A percentile compares a stretch with the other conserved stretches of the same genome.
Conservation (phyloP, 2,329 filamentous ascomycete species). For the Myriosclerotinia curreyana region DNA sequence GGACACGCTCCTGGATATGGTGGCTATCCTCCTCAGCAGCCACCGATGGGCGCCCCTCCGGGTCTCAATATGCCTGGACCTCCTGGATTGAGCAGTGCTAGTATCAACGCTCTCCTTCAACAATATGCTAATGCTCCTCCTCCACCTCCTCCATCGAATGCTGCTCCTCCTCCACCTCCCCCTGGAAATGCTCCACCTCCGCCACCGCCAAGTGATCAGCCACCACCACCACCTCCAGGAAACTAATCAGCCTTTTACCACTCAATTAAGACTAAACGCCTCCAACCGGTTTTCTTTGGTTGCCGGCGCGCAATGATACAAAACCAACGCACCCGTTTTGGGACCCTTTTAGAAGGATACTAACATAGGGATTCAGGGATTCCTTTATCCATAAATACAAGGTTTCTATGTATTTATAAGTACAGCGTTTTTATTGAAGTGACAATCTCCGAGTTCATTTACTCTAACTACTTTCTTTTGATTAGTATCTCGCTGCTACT, state of each 20-base stretch:
- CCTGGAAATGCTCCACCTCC: constrained; percentile 61
- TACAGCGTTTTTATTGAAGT: neutral
- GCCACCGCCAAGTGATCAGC: constrained; percentile 48
- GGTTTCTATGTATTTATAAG: neutral
- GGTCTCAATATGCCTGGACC: constrained; percentile 38
- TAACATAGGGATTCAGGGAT: constrained; percentile 14
- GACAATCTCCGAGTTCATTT: neutral
- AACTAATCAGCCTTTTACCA: constrained; percentile 9
- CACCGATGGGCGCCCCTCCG: constrained; percentile 46
- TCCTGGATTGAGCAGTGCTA: constrained; percentile 52
- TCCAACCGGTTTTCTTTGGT: neutral
- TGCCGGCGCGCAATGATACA: neutral
- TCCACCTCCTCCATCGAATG: constrained; percentile 52
- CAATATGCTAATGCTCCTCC: constrained; percentile 51
- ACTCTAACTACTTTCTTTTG: neutral
- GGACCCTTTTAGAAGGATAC: neutral
- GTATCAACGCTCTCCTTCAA: constrained; percentile 64
- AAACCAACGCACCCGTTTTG: neutral
- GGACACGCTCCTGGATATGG: constrained; percentile 43
- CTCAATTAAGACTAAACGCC: neutral
- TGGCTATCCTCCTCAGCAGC: constrained; percentile 43
- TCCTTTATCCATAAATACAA: neutral
- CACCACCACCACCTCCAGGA: constrained; percentile 30
- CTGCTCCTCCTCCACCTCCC: constrained; percentile 41
- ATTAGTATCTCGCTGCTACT: neutral